Evolutionary conservation across 2,329 filamentous ascomycete genomes (phyloP), one percentile per base, ranked within the genome.

Genomic region (Aspergillus novoparasiticus): DNA sequence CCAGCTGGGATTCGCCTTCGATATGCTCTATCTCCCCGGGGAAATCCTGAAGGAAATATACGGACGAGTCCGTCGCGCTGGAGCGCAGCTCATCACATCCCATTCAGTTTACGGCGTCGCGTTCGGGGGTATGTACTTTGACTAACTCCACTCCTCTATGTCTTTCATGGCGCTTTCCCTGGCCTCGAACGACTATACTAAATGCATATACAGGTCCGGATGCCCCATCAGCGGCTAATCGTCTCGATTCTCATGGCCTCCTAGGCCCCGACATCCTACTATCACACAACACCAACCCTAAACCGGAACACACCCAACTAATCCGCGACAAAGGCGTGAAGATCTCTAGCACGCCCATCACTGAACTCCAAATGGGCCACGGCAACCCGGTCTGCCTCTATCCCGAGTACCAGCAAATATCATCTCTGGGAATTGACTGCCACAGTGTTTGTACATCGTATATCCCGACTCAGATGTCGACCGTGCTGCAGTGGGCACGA

Each of bases 311-410:
- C 9, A 51, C 48, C 14, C 26, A 51, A n/a, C 16, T 51, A 11
- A 30, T 51, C 23, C 58, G 66, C 4, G 32, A 68, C 11, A 66
- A 67, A 6, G 62, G 75, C 19, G 61, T 61, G 6, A 30, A 68
- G 19, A 61, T 75, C 43, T 73, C 73, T 9, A 65, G 68, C 14
- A 75, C 73, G 2, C 73, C 74, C 4, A 69, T 72, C 34, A 74
- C 73, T 14, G 74, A 75, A 54, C 54, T 74, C 19, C 72, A 75
- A 51, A 76, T 76, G 74, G 72, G 67, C 4, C 70, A 71, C 55
- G 73, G 73, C 8, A 59, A 70, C 16, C 66, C 68, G 26, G 66
- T 75, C 48, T 68, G 66, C 9, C 73, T 76, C 32, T 65, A 66
- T 19, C 59, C 67, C 1, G 68, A 64, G 14, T 64, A 69, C n/a